These are phyloP conservation scores for Psidium friedrichsthalianum DNA, from an alignment of 345 rosid species.

Conservation along the genomic window DNA sequence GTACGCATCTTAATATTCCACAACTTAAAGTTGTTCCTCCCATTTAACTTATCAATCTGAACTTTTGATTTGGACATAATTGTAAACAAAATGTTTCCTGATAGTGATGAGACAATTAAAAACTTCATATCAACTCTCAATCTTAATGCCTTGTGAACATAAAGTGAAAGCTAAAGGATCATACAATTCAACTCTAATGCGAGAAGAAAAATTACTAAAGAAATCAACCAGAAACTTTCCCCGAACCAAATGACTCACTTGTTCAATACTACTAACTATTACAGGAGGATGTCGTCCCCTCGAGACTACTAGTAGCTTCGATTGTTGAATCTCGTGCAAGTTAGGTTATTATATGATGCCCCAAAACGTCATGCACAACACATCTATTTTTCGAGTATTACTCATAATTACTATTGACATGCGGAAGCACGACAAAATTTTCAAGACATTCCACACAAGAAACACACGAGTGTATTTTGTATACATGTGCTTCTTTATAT, in stretches of 20 bases:
- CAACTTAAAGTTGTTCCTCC: neutral
- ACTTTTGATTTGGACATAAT: neutral
- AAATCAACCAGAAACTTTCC: neutral
- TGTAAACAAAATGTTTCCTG: neutral
- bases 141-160: neutral
- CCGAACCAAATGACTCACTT: neutral
- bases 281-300: neutral
- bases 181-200: neutral
- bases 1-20: neutral
- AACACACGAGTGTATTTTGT: no score
- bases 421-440: no score
- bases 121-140: neutral
- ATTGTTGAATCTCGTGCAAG: neutral
- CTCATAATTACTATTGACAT: no score
- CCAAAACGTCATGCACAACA: no score
- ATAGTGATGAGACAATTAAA: neutral
- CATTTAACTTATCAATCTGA: neutral
- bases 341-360: neutral
- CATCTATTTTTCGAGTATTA: no score
- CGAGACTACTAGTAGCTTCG: slow-evolving; percentile 1
- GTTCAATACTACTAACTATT: neutral
- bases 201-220: neutral
- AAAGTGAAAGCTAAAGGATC: neutral
- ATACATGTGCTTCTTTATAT: no score
- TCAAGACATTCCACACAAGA: no score